Percentiles rank a stretch among this genome's conserved stretches.
Evolutionary conservation across 129 eudicot species (phyloP).

Genomic region (Logfia minima): DNA sequence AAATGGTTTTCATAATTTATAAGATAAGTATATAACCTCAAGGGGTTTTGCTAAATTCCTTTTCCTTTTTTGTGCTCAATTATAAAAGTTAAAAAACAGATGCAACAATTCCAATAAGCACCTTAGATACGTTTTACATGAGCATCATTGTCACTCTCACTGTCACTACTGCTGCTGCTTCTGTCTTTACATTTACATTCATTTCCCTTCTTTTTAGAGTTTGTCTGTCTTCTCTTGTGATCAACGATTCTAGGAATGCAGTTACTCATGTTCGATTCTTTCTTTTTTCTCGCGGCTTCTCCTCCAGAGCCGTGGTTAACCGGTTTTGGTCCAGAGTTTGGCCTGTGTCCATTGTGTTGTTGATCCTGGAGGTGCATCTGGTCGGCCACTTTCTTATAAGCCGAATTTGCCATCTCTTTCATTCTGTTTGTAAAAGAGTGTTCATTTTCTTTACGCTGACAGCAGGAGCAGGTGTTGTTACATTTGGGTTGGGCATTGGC

Average conservation of each 20-base stretch:
- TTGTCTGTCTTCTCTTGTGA: slow-evolving; percentile 27
- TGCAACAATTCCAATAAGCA: background rate
- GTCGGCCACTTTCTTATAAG: slow-evolving; percentile 32
- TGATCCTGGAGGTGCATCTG: slow-evolving; percentile 39
- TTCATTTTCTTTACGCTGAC: slow-evolving; percentile 29
- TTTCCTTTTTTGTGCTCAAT: too few species aligned
- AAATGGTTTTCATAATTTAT: too few species aligned
- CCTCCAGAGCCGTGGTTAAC: background rate
- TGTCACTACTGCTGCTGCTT: slow-evolving; percentile 34
- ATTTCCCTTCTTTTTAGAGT: slow-evolving; percentile 25
- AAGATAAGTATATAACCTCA: too few species aligned
- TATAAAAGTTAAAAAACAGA: background rate
- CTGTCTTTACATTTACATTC: slow-evolving; percentile 27
- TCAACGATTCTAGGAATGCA: slow-evolving; percentile 24
- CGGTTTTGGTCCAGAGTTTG: background rate
- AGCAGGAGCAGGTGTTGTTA: slow-evolving; percentile 28
- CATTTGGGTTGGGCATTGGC: slow-evolving; percentile 20
- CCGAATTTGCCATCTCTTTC: slow-evolving; percentile 38
- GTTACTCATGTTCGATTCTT: slow-evolving; percentile 21
- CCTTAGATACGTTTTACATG: slow-evolving; percentile 27
- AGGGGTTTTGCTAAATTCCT: too few species aligned
- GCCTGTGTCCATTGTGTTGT: slow-evolving; percentile 16
- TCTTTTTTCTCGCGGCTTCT: slow-evolving; percentile 8
- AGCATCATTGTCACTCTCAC: slow-evolving; percentile 40
- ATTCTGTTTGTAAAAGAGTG: slow-evolving; percentile 30